These are phyloP conservation scores for Eutrema salsugineum DNA, from an alignment of 441 rosid species.

Conservation along the genomic window DNA sequence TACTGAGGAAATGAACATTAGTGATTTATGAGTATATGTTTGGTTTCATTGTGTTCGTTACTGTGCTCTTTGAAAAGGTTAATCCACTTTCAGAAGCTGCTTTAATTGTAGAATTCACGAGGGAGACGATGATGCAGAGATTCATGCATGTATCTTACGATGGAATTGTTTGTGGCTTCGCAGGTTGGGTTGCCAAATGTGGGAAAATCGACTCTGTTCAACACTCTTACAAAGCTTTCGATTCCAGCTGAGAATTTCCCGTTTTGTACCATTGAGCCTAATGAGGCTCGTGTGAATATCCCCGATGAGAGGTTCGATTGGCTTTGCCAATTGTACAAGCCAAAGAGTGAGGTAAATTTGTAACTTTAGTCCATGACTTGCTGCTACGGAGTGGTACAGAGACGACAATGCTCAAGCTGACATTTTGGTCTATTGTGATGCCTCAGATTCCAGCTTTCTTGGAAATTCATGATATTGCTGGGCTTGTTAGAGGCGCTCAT, in stretches of 20 bases:
- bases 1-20: neutral
- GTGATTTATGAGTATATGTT: neutral
- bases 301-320: constrained; percentile 97
- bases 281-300: constrained; percentile 91
- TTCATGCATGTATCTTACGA: neutral
- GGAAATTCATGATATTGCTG: constrained; percentile 99
- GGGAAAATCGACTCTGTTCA: constrained; percentile 95
- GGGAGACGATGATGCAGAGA: neutral
- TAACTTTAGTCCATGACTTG: neutral
- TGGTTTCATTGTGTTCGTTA: neutral
- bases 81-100: neutral
- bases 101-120: neutral
- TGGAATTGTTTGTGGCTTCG: neutral
- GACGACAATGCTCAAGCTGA: neutral
- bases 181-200: constrained; percentile 99
- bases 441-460: constrained; percentile 85
- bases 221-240: constrained; percentile 86
- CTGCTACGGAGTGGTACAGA: neutral
- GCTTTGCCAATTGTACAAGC: constrained; percentile 85
- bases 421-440: neutral
- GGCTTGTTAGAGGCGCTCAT: constrained; percentile 96
- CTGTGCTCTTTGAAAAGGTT: neutral
- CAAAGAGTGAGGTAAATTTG: constrained; percentile 71
- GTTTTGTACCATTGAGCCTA: constrained; percentile 96
- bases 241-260: constrained; percentile 99